Conservation (phyloP, 2,329 filamentous ascomycete genomes). For the Graphilbum sp. region DNA sequence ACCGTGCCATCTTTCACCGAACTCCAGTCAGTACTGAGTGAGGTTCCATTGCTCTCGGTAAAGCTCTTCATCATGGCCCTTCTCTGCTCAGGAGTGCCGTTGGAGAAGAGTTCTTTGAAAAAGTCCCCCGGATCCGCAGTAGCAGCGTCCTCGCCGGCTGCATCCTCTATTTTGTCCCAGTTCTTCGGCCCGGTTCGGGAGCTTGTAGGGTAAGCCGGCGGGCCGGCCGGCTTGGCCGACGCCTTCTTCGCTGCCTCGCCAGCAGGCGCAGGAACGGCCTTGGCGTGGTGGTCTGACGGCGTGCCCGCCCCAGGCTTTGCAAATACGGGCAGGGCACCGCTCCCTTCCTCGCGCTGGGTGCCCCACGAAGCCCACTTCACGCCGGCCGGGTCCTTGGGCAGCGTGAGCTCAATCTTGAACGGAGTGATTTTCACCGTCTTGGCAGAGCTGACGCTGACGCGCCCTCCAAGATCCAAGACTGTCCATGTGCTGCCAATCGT, state of each 20-base stretch:
- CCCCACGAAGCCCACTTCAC: slow-evolving; percentile 18
- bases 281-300: no score
- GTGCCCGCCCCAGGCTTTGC: no score
- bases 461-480: slow-evolving; percentile 12
- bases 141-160: slow-evolving; percentile 40
- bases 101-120: slow-evolving; percentile 79
- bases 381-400: slow-evolving; percentile 14
- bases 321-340: no score
- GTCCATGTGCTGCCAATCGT: slow-evolving; percentile 6
- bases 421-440: slow-evolving; percentile 13
- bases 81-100: slow-evolving; percentile 60
- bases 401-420: slow-evolving; percentile 18
- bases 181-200: slow-evolving; percentile 71
- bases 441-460: slow-evolving; percentile 11
- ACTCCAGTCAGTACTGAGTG: slow-evolving; percentile 80
- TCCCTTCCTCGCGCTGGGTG: slow-evolving; percentile 6
- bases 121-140: slow-evolving; percentile 57
- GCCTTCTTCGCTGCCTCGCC: background rate
- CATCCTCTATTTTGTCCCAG: slow-evolving; percentile 65
- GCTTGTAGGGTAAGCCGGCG: slow-evolving; percentile 67
- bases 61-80: slow-evolving; percentile 98
- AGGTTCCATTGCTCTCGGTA: slow-evolving; percentile 82
- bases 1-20: slow-evolving; percentile 62
- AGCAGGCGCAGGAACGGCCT: slow-evolving; percentile 1
- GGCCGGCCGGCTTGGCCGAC: background rate